These are phyloP conservation scores for Corylus americana DNA, from an alignment of 306 rosid genomes.

Conservation along the genomic window DNA sequence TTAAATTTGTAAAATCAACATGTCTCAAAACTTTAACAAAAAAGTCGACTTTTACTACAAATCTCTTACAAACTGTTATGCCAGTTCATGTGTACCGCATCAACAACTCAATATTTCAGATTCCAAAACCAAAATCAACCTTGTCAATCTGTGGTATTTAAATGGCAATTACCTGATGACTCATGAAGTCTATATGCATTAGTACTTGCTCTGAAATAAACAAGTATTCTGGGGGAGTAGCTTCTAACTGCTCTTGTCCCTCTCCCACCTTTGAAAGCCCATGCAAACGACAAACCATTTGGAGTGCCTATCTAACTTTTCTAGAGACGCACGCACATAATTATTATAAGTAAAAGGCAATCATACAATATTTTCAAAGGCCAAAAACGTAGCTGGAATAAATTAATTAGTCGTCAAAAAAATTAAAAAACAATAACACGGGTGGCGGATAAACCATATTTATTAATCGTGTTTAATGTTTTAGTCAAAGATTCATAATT, in stretches of 20 bases:
- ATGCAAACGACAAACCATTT: not conserved
- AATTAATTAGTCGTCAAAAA: not conserved
- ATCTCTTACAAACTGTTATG: too few species aligned
- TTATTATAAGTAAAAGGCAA: not conserved
- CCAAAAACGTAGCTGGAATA: not conserved
- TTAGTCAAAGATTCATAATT: not conserved
- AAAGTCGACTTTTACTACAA: too few species aligned
- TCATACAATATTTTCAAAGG: not conserved
- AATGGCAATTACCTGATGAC: not conserved
- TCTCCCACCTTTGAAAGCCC: not conserved
- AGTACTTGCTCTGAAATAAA: not conserved
- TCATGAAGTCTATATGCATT: not conserved
- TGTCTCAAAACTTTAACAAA: too few species aligned
- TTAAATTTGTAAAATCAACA: too few species aligned
- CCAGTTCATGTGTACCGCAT: too few species aligned
- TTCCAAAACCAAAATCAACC: not conserved
- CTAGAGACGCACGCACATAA: not conserved
- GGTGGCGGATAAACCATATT: not conserved
- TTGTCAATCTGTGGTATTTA: not conserved
- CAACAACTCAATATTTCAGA: not conserved
- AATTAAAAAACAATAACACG: not conserved
- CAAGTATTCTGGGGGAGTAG: too few species aligned
- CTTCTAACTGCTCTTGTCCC: not conserved
- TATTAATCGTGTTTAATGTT: not conserved
- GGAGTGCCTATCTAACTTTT: not conserved